A percentile compares a stretch with the other conserved stretches of the same genome.
Conservation (phyloP, 768 basidiomycete species). For the Mycena epipterygia region DNA sequence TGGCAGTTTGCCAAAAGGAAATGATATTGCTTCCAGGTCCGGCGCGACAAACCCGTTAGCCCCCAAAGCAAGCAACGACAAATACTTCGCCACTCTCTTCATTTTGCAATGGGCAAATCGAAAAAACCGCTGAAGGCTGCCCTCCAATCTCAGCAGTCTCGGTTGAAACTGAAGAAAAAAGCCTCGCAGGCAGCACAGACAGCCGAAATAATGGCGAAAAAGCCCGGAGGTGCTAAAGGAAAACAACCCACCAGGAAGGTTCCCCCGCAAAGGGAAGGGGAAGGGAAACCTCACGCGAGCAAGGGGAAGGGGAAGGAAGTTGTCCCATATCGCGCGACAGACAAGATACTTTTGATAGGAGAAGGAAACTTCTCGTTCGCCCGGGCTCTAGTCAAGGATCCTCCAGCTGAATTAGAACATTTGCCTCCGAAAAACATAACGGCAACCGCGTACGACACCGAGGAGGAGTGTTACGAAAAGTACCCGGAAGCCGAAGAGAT, state of each 20-base stretch:
- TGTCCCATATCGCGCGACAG: slow-evolving; percentile 70
- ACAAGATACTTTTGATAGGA: slow-evolving; percentile 84
- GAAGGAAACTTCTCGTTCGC: slow-evolving; percentile 98
- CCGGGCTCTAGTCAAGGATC: slow-evolving; percentile 71
- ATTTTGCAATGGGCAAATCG: slow-evolving; percentile 55
- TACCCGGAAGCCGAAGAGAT: slow-evolving; percentile 81
- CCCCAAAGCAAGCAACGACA: background rate
- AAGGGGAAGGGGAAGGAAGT: slow-evolving; percentile 54
- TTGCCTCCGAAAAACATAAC: slow-evolving; percentile 78
- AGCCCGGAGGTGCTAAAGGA: slow-evolving; percentile 39
- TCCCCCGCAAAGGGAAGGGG: slow-evolving; percentile 54
- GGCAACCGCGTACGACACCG: slow-evolving; percentile 89
- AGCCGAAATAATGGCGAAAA: slow-evolving; percentile 62
- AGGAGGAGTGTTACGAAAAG: slow-evolving; percentile 82
- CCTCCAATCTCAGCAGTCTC: slow-evolving; percentile 77
- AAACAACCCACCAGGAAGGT: slow-evolving; percentile 31
- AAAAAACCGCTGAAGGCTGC: slow-evolving; percentile 76
- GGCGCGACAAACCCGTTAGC: background rate
- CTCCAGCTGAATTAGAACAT: slow-evolving; percentile 61
- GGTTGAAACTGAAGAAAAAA: slow-evolving; percentile 74
- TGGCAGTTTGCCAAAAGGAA: slow-evolving; percentile 40
- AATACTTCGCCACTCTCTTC: background rate
- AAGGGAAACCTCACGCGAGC: slow-evolving; percentile 20
- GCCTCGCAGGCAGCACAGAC: slow-evolving; percentile 64
- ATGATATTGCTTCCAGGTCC: slow-evolving; percentile 4